Evolutionary conservation across 306 rosid genomes (phyloP).

Genomic region (Trifolium dubium): DNA sequence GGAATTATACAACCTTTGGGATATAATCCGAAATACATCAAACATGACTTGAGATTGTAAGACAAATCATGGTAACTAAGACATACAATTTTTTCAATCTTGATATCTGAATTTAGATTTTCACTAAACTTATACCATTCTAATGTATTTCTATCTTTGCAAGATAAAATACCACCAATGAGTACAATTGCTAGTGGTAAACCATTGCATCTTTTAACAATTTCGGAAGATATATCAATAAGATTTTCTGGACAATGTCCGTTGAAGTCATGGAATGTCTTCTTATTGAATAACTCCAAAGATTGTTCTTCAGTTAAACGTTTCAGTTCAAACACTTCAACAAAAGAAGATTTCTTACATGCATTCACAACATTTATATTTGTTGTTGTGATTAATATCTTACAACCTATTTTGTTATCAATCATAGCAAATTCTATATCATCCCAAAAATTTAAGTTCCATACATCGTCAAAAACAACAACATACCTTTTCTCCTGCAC

Average conservation of each 20-base stretch:
- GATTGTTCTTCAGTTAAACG: not conserved
- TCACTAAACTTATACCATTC: not conserved
- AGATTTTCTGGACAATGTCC: not conserved
- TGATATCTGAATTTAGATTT: not conserved
- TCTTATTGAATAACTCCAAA: not conserved
- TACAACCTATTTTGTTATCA: constrained; percentile 19
- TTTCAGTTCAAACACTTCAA: not conserved
- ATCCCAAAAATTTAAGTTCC: not conserved
- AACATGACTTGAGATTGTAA: not conserved
- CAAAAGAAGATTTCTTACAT: not conserved
- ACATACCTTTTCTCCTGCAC: not conserved
- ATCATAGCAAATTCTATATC: not conserved
- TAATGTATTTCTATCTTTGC: not conserved
- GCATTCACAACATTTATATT: not conserved
- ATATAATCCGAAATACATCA: not conserved
- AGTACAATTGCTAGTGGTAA: not conserved
- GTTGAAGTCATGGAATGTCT: not conserved
- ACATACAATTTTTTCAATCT: not conserved
- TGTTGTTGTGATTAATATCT: constrained; percentile 8
- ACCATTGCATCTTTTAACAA: not conserved
- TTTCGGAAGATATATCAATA: not conserved
- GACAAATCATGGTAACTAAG: constrained; percentile 5
- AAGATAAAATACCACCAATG: not conserved
- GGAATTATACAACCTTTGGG: not conserved
- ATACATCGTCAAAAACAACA: constrained; percentile 2